Evolutionary conservation across 176 grass and related monocot genomes (phyloP), one percentile per base, ranked within the genome.

Genomic region (Microstegium vimineum): DNA sequence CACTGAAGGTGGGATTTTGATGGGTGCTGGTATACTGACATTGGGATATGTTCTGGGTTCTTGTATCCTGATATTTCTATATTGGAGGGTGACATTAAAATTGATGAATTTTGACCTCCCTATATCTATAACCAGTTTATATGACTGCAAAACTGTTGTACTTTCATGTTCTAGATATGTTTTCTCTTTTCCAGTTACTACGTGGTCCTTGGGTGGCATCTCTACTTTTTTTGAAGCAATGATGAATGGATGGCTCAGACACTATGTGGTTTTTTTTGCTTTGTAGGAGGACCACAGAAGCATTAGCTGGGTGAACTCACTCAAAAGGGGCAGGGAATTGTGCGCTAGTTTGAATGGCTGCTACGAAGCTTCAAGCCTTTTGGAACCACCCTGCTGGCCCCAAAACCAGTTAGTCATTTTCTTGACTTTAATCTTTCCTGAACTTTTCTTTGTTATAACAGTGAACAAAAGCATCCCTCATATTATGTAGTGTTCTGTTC

Each of bases 311-410:
- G 47, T 36, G 47, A 69, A 69, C 67, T 31, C 17, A 49, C 12
- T 4, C 69, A 6, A 71, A 54, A 77, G 5, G 78, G 81, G 76
- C 42, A 37, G 43, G 52, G 77, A 78, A 85, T 35, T 6, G 18
- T 31, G 61, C 17, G 18, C 2, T 66, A 57, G 59, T 84, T 80
- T 49, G 25, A 69, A 90, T 97, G 90, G 90, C 94, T 60, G 22
- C 65, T 57, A 82, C 95, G 34, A 98, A 98, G 86, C 60, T 98
- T 83, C 90, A 98, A 61, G 86, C 92, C 25, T 35, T 98, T 37
- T 98, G 79, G 95, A 98, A 98, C 82, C 92, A 98, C 69, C 92
- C 95, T 13, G 95, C 92, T 73, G 95, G 95, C 65, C 92, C 95
- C 54, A 98, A 94, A 91, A 94, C 95, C 40, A 98, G 92, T 94